These are phyloP conservation scores for Pelagophyceae sp. DNA, from an alignment of 352 stramenopile species.

Conservation along the genomic window DNA sequence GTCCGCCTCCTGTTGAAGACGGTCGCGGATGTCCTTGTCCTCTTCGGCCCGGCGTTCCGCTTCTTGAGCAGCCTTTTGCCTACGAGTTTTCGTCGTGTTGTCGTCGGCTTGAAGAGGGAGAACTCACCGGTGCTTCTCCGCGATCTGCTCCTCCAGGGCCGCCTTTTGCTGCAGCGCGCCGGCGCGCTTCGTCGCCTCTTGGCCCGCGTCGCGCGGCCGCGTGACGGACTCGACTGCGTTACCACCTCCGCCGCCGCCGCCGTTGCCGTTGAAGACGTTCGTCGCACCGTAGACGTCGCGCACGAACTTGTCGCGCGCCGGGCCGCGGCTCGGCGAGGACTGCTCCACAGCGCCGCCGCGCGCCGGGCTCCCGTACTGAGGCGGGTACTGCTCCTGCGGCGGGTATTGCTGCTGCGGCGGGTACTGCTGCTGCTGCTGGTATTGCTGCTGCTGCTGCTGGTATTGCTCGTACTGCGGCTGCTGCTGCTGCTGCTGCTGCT, in stretches of 20 bases:
- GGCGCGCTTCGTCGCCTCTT: not conserved
- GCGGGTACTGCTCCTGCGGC: no score
- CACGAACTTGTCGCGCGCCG: not conserved
- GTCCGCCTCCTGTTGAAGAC: not conserved
- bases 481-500: not conserved
- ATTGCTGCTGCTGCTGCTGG: not conserved
- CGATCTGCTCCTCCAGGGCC: conserved; percentile 12
- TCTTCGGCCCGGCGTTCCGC: not conserved
- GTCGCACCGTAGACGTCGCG: conserved; percentile 12
- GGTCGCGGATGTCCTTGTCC: not conserved
- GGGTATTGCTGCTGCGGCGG: no score
- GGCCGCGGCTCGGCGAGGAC: no score
- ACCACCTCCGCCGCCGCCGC: not conserved
- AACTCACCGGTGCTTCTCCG: not conserved
- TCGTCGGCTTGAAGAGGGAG: no score
- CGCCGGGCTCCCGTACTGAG: no score
- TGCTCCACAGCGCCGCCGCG: no score
- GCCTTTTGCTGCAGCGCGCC: not conserved
- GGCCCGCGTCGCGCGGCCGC: not conserved
- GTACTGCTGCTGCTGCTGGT: not conserved
- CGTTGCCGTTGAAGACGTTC: not conserved
- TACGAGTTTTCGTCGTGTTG: no score
- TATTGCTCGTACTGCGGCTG: not conserved
- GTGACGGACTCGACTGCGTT: not conserved
- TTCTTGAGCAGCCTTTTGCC: not conserved